Base-by-base conservation (phyloP, 2,329 filamentous ascomycete species). In the Helicocarpus griseus region DNA sequence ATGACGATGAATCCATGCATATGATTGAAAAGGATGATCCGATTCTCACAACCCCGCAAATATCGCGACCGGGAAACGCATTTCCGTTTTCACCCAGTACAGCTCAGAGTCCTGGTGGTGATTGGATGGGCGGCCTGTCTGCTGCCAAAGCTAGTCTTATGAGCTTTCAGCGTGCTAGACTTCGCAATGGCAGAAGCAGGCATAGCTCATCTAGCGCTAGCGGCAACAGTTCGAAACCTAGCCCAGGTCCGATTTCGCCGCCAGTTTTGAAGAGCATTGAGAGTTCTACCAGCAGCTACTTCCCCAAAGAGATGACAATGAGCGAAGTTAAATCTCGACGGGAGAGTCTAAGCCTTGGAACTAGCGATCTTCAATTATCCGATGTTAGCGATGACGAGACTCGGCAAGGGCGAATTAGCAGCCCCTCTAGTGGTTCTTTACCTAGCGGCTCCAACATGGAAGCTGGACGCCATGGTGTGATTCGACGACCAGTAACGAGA, bases 261-360 rank as follows among this genome's bases (percentile, higher is more conserved):
- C 87, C 90, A 1, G 73, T 80, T 0, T 70, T 73, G 57, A 74
- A 76, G 55, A 79, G 75, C 48, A 74, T 78, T 22, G 78, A 83
- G 54, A 73, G 71, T 40, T 68, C 71, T 4, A 68, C 67, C 33
- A 73, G 70, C 48, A 75, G 77, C 11, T 82, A 79, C 60, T 81
- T 83, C 62, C 73, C 72, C 2, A 67, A 71, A 40, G 75, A 77
- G 52, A 68, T 73, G 38, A 69, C 71, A 5, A 72, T 73, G 52
- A 71, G 72, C 49, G 74, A 65, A 49, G 66, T 73, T 6, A 67
- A 75, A 39, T 78, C 85, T 7, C 79, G 91, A 41, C 78, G 91
- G 40, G 90, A 96, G 68, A 95, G 89, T 66, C 83, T 97, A 54
- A 94, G 87, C 58, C 83, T 93, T 73, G 89, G 90, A 35, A 90